Evolutionary conservation across 2,329 filamentous ascomycete genomes (phyloP).

Genomic region (Claviceps spartinae): DNA sequence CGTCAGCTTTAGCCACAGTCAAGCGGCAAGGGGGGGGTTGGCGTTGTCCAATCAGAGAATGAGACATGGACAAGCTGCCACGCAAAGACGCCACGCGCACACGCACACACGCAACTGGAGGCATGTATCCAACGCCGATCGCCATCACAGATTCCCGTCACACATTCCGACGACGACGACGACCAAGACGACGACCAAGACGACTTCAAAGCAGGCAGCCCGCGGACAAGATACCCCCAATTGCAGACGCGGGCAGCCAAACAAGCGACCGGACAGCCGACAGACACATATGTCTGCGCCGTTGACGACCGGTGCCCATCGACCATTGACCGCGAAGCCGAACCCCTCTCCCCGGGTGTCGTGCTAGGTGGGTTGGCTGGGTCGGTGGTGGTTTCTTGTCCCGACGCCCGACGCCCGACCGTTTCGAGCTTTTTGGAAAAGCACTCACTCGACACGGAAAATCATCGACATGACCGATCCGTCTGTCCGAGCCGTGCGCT

Average conservation of each 20-base stretch:
- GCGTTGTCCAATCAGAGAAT: background rate
- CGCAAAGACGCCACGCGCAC: background rate
- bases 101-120: background rate
- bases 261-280: background rate
- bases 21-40: background rate
- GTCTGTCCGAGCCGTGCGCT: constrained; percentile 43
- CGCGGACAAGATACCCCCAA: too few relatives aligned
- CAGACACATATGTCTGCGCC: background rate
- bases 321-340: constrained; percentile 4
- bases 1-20: background rate
- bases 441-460: background rate
- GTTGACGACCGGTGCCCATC: background rate
- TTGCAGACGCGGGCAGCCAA: too few relatives aligned
- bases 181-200: too few relatives aligned
- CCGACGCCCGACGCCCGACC: background rate
- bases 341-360: constrained; percentile 4
- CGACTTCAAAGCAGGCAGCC: too few relatives aligned
- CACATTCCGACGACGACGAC: too few relatives aligned
- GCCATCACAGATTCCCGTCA: too few relatives aligned
- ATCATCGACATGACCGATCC: constrained; percentile 27
- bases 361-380: constrained; percentile 1
- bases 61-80: background rate
- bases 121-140: too few relatives aligned
- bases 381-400: background rate
- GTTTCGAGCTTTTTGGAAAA: background rate